Base-by-base conservation (phyloP, 2,329 filamentous ascomycete species). In the Didymella lethalis region DNA sequence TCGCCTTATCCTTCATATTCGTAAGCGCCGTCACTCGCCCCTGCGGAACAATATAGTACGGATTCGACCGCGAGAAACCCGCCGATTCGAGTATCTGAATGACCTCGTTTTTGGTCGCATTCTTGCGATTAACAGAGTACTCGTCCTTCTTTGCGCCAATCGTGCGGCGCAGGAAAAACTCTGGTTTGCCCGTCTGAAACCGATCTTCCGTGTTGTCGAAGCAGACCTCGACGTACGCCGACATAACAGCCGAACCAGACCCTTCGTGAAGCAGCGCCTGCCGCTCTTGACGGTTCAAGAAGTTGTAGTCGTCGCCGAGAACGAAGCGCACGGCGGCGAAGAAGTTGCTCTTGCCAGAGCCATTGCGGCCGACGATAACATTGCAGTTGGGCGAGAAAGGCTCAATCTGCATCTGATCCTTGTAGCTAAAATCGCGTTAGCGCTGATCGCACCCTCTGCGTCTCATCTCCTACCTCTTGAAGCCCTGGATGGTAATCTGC, bases 401-500 rank as follows among this genome's bases (percentile, higher is more conserved):
- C 77, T 99, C 95, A 77, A 98, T 97, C 77, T 97, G 92, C 51
- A 93, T 98, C 79, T 99, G 96, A 76, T 99, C 94, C 85, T 99
- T 99, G 87, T 99, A 99, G 85, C 93, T 97, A 71, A 55, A 45
- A 64, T 44, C 23, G 46, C 38, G 32, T 70, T 62, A 65, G 62
- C 57, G 25, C n/a, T 5, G 8, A 3, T n/a, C 29, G 14, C 18
- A 8, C 2, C 14, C 7, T 40, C 8, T 7, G 10, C 12, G n/a
- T 32, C 14, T 18, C 10, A 14, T 20, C 32, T 56, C 80, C 68
- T 79, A 96, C 93, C 93, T 97, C 82, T 99, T 99, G 83, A 99
- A 99, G 88, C 95, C 95, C 80, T 99, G 95, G 77, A 99, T 98
- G 79, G 97, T 98, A 79, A 98, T 97, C 83, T 99, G 95, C 80